Percentiles rank a stretch among this genome's conserved stretches.
These are phyloP conservation scores for Lathyrus aphaca DNA, from an alignment of 306 rosid genomes.

Conservation along the genomic window DNA sequence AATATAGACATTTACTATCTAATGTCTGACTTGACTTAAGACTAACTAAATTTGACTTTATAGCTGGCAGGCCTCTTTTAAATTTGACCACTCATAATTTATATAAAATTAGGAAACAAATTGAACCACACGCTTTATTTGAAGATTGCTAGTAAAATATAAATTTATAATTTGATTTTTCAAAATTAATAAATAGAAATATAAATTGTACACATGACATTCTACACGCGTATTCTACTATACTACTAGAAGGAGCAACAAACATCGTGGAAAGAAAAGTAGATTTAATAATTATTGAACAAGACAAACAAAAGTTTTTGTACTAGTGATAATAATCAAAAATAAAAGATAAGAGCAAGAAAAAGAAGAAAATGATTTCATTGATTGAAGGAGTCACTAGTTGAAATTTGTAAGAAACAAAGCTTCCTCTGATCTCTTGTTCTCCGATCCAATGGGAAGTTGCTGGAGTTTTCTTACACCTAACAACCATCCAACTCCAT, in stretches of 20 bases:
- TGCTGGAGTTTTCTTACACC: not conserved
- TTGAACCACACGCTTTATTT: no score
- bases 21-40: not conserved
- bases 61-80: not conserved
- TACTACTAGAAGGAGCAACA: not conserved
- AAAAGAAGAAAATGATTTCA: not conserved
- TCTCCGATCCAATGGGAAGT: not conserved
- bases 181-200: no score
- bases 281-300: not conserved
- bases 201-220: not conserved
- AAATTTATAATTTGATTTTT: no score
- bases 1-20: not conserved
- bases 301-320: not conserved
- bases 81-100: not conserved
- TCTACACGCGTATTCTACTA: not conserved
- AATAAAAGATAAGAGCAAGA: not conserved
- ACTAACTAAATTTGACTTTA: not conserved
- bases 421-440: not conserved
- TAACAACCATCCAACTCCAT: not conserved
- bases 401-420: not conserved
- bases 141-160: no score
- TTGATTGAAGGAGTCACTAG: not conserved
- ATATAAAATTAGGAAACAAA: no score
- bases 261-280: not conserved
- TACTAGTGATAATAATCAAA: no score